Conservation (phyloP, 148 eudicot species). For the Rhododendron ferrugineum region DNA sequence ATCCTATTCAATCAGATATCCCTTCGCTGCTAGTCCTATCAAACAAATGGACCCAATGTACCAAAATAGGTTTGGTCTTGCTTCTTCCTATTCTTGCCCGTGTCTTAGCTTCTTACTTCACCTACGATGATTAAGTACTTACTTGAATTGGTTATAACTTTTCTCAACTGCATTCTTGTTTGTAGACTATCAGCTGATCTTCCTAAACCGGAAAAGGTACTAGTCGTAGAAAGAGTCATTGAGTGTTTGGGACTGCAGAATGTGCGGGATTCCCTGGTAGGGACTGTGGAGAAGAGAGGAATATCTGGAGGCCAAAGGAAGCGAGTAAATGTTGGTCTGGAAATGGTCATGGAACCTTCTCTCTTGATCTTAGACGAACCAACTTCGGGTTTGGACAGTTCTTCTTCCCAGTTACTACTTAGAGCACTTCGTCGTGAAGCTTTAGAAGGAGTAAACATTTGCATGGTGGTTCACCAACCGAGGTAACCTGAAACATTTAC, state of each 20-base stretch:
- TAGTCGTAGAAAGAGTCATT: conserved; percentile 69
- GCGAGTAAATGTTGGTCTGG: conserved; percentile 79
- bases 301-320: conserved; percentile 88
- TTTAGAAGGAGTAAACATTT: conserved; percentile 72
- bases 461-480: conserved; percentile 87
- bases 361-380: conserved; percentile 77
- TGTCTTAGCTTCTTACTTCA: conserved; percentile 5
- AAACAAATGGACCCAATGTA: not conserved
- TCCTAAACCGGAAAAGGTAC: conserved; percentile 64
- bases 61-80: not conserved
- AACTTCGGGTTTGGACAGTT: conserved; percentile 81
- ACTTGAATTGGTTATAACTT: not conserved
- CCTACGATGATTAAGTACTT: not conserved
- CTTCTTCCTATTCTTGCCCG: not conserved
- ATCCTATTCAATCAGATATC: not conserved
- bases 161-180: not conserved
- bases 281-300: conserved; percentile 83
- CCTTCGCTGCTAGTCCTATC: not conserved
- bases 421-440: conserved; percentile 93
- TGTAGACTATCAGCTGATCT: conserved; percentile 58
- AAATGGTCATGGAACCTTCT: conserved; percentile 92
- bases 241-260: conserved; percentile 62
- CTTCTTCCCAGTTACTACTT: conserved; percentile 64
- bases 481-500: conserved; percentile 34
- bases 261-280: conserved; percentile 68